Percentiles rank a stretch among this genome's conserved stretches.
Evolutionary conservation across 2,329 filamentous ascomycete genomes (phyloP).

Genomic region (Orbilia brochopaga): DNA sequence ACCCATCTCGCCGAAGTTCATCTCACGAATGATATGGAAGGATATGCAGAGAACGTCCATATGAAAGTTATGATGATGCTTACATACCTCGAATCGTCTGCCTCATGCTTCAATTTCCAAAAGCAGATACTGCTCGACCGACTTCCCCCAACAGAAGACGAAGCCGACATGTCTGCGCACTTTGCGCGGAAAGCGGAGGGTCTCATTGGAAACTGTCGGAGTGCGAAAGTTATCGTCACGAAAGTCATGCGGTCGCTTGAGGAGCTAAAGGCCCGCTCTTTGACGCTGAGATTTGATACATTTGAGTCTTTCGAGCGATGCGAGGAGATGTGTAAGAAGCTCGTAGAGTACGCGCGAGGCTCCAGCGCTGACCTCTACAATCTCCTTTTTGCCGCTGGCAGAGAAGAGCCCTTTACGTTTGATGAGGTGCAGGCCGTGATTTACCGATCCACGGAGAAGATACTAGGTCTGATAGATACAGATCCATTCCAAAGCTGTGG

Average conservation of each 20-base stretch:
- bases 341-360: constrained; percentile 70
- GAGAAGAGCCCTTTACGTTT: constrained; percentile 70
- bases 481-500: constrained; percentile 74
- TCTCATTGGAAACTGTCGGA: constrained; percentile 76
- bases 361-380: constrained; percentile 71
- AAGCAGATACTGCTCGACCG: constrained; percentile 72
- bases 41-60: constrained; percentile 77
- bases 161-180: constrained; percentile 68
- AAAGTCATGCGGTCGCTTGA: constrained; percentile 78
- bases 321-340: constrained; percentile 68
- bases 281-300: constrained; percentile 74
- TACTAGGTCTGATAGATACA: constrained; percentile 67
- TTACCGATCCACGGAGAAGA: constrained; percentile 63
- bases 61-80: constrained; percentile 79
- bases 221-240: constrained; percentile 79
- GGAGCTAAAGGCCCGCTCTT: constrained; percentile 75
- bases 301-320: constrained; percentile 72
- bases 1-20: constrained; percentile 84
- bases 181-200: constrained; percentile 74
- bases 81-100: constrained; percentile 79
- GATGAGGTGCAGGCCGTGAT: constrained; percentile 71
- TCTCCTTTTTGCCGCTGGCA: constrained; percentile 70
- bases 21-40: constrained; percentile 71
- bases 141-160: constrained; percentile 65
- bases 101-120: constrained; percentile 69